phyloP scores from a whole-genome alignment of 106 monocot genomes.

The Dendrobium nobile region DNA sequence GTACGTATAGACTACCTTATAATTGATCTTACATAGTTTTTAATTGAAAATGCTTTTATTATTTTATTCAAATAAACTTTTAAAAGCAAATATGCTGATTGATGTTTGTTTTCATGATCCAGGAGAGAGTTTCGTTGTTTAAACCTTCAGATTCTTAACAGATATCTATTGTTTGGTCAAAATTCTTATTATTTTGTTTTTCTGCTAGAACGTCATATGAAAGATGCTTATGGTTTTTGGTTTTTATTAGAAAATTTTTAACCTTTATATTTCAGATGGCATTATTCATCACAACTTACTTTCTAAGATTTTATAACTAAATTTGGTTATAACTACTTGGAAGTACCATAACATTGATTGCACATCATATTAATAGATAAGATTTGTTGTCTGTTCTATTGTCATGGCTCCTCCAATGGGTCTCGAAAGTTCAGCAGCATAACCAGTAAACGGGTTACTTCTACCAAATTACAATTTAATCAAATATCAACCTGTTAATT shows the following conservation, averaged over 20 bases:
- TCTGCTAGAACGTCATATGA: neutral
- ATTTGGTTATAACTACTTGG: neutral
- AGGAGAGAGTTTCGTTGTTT: no score
- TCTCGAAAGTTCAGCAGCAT: no score
- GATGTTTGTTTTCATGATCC: no score
- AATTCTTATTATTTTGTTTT: neutral
- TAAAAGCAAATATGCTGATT: no score
- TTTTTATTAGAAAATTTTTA: neutral
- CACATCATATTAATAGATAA: neutral
- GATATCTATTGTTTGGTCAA: neutral
- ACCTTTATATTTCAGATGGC: no score
- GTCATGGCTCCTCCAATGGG: neutral
- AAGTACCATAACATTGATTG: no score
- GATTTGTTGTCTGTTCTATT: neutral
- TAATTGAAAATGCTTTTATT: neutral
- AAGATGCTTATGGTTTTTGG: neutral
- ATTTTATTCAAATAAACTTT: neutral
- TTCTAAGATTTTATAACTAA: neutral
- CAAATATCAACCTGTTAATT: no score
- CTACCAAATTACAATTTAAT: no score
- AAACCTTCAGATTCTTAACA: no score
- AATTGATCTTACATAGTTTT: neutral
- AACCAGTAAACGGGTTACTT: no score
- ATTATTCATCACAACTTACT: no score
- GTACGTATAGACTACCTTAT: no score